Evolutionary conservation across 768 basidiomycete species (phyloP).

Genomic region (Lentinula lateritia): DNA sequence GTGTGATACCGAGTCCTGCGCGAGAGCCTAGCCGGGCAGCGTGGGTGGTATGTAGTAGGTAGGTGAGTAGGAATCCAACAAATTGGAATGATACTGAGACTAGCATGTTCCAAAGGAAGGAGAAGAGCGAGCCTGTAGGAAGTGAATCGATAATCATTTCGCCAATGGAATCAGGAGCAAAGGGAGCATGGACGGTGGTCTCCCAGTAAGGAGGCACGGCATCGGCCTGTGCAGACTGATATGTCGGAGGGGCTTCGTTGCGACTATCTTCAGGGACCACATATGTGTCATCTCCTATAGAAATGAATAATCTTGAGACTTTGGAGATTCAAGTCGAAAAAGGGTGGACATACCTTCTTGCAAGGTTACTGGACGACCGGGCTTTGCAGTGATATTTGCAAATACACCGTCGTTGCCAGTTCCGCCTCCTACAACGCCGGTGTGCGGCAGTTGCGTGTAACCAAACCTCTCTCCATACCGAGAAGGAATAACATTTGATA

Average conservation of each 20-base stretch:
- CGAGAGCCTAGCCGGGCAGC: constrained; percentile 90
- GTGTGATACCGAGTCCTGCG: constrained; percentile 91
- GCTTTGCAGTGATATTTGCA: constrained; percentile 91
- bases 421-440: constrained; percentile 57
- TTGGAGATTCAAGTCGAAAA: neutral
- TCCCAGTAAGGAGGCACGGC: constrained; percentile 99
- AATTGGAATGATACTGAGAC: constrained; percentile 98
- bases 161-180: constrained; percentile 53
- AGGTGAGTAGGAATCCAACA: constrained; percentile 88
- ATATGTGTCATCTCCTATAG: constrained; percentile 62
- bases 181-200: constrained; percentile 91
- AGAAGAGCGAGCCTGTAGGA: constrained; percentile 76
- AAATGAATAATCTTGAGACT: neutral
- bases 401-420: constrained; percentile 88
- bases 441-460: constrained; percentile 29
- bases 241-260: constrained; percentile 86
- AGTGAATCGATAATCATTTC: constrained; percentile 90
- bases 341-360: constrained; percentile 47
- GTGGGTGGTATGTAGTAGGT: constrained; percentile 90
- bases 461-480: constrained; percentile 41
- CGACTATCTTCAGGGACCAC: constrained; percentile 79
- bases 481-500: constrained; percentile 50
- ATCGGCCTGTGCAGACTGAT: constrained; percentile 87
- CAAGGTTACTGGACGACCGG: constrained; percentile 49
- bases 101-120: constrained; percentile 88